These are phyloP conservation scores for Fomitopsis serialis DNA, from an alignment of 768 basidiomycete species.

Conservation along the genomic window DNA sequence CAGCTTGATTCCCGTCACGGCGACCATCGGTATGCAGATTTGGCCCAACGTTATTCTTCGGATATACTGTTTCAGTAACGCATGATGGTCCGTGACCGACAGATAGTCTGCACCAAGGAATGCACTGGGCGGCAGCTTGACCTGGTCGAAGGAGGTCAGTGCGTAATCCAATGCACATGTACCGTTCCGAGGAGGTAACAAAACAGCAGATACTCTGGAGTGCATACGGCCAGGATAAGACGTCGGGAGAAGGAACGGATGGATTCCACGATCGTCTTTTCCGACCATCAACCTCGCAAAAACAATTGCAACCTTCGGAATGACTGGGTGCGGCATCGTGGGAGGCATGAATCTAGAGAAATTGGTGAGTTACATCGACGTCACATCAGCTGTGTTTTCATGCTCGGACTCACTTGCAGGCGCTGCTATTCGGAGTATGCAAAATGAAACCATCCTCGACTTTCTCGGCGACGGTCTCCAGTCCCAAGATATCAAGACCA, in stretches of 20 bases:
- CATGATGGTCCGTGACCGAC: slow-evolving; percentile 10
- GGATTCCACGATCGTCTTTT: slow-evolving; percentile 23
- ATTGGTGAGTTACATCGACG: background rate
- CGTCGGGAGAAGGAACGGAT: slow-evolving; percentile 23
- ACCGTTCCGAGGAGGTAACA: slow-evolving; percentile 25
- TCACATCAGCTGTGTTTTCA: background rate
- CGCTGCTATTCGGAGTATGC: background rate
- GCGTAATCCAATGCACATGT: slow-evolving; percentile 28
- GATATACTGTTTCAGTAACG: slow-evolving; percentile 22
- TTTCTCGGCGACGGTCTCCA: slow-evolving; percentile 1
- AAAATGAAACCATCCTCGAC: slow-evolving; percentile 1
- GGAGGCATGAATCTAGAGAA: slow-evolving; percentile 26
- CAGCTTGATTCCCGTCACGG: slow-evolving; percentile 20
- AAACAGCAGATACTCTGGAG: slow-evolving; percentile 13
- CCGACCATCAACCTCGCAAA: slow-evolving; percentile 22
- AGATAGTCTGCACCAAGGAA: slow-evolving; percentile 23
- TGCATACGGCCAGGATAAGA: slow-evolving; percentile 23
- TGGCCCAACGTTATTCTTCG: slow-evolving; percentile 28
- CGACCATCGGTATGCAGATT: slow-evolving; percentile 19
- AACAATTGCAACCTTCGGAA: slow-evolving; percentile 22
- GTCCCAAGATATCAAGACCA: background rate
- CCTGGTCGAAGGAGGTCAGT: slow-evolving; percentile 31
- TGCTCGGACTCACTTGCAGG: background rate
- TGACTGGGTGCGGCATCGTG: slow-evolving; percentile 13
- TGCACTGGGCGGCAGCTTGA: slow-evolving; percentile 26